Conservation (phyloP, 208 protist genomes). For the Porcisia hertigi region DNA sequence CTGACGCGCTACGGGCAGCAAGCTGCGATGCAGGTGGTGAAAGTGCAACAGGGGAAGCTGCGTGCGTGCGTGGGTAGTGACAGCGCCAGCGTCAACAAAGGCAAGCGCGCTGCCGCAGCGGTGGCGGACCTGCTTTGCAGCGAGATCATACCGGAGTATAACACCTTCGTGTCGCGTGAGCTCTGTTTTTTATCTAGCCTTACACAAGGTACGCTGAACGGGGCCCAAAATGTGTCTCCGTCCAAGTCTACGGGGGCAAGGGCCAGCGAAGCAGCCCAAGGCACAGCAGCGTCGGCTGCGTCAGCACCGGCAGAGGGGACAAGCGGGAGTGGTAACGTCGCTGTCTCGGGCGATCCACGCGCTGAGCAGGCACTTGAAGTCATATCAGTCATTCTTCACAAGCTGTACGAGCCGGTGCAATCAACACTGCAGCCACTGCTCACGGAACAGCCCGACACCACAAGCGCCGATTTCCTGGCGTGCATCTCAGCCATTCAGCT, state of each 20-base stretch:
- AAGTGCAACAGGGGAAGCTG: conserved; percentile 30
- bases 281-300: neutral
- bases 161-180: conserved; percentile 25
- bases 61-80: conserved; percentile 1
- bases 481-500: conserved; percentile 44
- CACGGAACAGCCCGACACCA: conserved; percentile 17
- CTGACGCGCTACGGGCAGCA: conserved; percentile 53
- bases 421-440: conserved; percentile 21
- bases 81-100: neutral
- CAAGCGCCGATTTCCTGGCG: conserved; percentile 39
- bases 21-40: conserved; percentile 30
- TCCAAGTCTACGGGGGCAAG: neutral
- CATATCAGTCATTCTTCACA: conserved; percentile 12
- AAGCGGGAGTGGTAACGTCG: conserved; percentile 1
- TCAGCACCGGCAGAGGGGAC: neutral
- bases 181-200: conserved; percentile 23
- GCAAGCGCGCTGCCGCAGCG: conserved; percentile 7
- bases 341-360: conserved; percentile 12
- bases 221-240: neutral
- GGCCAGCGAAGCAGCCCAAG: neutral
- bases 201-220: conserved; percentile 2
- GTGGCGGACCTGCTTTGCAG: conserved; percentile 25
- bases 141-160: conserved; percentile 28
- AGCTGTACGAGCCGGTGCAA: conserved; percentile 24
- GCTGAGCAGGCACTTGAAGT: conserved; percentile 23